Evolutionary conservation across 148 eudicot species (phyloP).

Genomic region (Limonium bicolor): DNA sequence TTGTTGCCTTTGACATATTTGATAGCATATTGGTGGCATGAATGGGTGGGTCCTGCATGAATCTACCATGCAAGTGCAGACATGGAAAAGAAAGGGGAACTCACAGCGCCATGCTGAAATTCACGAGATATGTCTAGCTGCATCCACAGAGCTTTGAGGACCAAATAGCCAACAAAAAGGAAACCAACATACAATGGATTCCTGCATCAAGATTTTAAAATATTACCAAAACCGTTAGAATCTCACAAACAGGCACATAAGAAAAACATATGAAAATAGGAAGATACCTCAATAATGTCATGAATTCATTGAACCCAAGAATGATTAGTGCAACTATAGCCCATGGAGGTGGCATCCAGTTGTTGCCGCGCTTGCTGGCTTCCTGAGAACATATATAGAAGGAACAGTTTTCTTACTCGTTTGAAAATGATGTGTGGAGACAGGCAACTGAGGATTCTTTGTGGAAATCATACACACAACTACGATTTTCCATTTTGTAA

Average conservation of each 20-base stretch:
- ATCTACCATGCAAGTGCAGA: too few species aligned
- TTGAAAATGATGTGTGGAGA: not conserved
- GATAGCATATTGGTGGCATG: too few species aligned
- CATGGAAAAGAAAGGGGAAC: too few species aligned
- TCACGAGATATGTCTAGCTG: conserved; percentile 78
- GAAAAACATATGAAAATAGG: not conserved
- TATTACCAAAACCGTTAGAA: not conserved
- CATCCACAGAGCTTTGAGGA: conserved; percentile 89
- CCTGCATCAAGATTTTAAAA: conserved; percentile 25
- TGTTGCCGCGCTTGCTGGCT: conserved; percentile 85
- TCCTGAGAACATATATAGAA: conserved; percentile 39
- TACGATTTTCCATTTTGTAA: too few species aligned
- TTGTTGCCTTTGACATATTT: too few species aligned
- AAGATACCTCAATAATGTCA: conserved; percentile 80
- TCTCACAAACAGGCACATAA: not conserved
- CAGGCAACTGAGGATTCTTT: too few species aligned
- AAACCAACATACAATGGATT: conserved; percentile 75
- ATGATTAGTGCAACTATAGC: conserved; percentile 73
- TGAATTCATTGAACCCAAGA: conserved; percentile 92
- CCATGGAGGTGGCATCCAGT: conserved; percentile 99
- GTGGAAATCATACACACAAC: too few species aligned
- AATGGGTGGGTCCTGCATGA: too few species aligned
- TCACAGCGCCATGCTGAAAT: conserved; percentile 84
- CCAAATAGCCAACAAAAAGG: conserved; percentile 68
- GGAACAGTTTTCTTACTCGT: not conserved